Base-by-base conservation (phyloP, 2,329 filamentous ascomycete genomes). In the Colletotrichum sojae region DNA sequence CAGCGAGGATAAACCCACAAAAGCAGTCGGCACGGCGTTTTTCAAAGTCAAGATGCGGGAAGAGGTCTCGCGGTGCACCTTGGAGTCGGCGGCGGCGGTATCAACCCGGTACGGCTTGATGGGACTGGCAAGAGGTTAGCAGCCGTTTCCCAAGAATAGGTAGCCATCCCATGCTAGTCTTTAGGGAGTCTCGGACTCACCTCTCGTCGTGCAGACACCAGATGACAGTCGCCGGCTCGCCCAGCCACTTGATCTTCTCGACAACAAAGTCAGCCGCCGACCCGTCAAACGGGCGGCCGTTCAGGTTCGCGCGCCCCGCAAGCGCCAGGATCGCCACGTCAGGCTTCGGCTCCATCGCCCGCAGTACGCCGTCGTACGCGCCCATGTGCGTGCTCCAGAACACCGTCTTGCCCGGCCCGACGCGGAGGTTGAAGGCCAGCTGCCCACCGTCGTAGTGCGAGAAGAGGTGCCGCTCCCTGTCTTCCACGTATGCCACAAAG, bases 201-300 rank as follows among this genome's bases (percentile, higher is more conserved):
- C 54, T 22, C 13, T 59, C 48, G 27, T 65, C 62, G 8, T 65
- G 62, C 5, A 65, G 46, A 31, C 54, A 58, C 62, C 62, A 65
- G 3, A 45, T 20, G 0, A 65, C 54, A 20, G 43, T 59, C 8
- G 25, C 52, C 1, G 62, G 54, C 13, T 65, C 45, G 5, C n/a
- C 18, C 10, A 65, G 62, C 62, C 62, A 65, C 13, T 22, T 36
- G 9, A 59, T 46, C 16, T 59, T 15, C 3, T 65, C 22, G 22
- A 52, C 46, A 1, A 55, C 46, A 20, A 65, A 65, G 5, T 36
- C 27, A 6, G 62, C 62, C 12, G 62, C 62, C 2, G 62, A 65
- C 0, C 62, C 62, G 18, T 59, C 15, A 22, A 22, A 65, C 4
- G 62, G 62, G 1, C 62, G 31, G 5, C 62, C 62, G n/a, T 65